A percentile compares a stretch with the other conserved stretches of the same genome.
These are phyloP conservation scores for Alternaria hordeiaustralica DNA, from an alignment of 2,329 filamentous ascomycete species.

Conservation along the genomic window DNA sequence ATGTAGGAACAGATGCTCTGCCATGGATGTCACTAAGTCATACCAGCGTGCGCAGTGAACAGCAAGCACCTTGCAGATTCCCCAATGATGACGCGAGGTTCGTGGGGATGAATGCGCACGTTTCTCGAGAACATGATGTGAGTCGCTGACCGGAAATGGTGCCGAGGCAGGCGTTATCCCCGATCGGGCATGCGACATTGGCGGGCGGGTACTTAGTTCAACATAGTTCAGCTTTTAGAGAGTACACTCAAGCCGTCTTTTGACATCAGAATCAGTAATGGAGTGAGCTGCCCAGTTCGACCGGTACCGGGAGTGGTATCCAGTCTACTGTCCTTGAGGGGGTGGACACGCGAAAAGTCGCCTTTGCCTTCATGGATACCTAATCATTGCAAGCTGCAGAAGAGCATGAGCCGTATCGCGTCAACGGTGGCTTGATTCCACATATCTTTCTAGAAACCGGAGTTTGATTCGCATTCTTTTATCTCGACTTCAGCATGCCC, in stretches of 20 bases:
- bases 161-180: constrained; percentile 10
- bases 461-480: background rate
- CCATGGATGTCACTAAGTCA: constrained; percentile 3
- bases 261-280: background rate
- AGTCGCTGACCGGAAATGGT: constrained; percentile 20
- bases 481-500: background rate
- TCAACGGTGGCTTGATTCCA: background rate
- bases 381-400: background rate
- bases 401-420: background rate
- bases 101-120: constrained; percentile 16
- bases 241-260: background rate
- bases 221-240: background rate
- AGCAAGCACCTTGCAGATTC: background rate
- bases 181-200: constrained; percentile 5
- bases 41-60: background rate
- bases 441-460: no score
- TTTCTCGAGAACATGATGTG: constrained; percentile 15
- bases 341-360: background rate
- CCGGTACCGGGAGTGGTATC: background rate
- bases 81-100: constrained; percentile 11
- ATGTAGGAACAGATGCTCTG: constrained; percentile 18
- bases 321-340: background rate
- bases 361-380: background rate
- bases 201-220: background rate
- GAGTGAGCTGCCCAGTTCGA: background rate